phyloP scores from a whole-genome alignment of 148 eudicot species.

The Polygonum aviculare region DNA sequence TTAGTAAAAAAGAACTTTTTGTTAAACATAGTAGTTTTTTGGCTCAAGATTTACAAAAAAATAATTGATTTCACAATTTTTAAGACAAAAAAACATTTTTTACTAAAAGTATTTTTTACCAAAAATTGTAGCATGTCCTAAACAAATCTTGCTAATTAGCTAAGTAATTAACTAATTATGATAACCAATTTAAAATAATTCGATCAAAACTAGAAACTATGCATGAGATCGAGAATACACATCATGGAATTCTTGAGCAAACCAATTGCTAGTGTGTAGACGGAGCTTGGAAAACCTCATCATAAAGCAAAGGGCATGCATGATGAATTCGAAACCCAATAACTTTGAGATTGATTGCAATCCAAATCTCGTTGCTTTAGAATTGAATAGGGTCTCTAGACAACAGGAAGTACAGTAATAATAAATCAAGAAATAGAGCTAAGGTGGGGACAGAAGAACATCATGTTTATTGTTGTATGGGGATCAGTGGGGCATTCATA shows the following conservation, averaged over 20 bases:
- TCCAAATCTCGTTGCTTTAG: not conserved
- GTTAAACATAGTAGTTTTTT: no score
- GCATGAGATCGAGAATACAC: not conserved
- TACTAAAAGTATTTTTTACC: no score
- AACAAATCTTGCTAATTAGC: no score
- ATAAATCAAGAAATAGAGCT: not conserved
- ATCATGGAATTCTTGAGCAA: no score
- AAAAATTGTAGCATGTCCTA: no score
- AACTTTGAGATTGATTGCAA: not conserved
- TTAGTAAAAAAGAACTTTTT: no score
- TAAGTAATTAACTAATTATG: no score
- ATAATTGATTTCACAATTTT: no score
- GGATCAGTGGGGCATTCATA: not conserved
- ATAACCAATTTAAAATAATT: no score
- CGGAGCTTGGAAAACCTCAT: not conserved
- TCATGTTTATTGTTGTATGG: not conserved
- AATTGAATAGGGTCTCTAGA: not conserved
- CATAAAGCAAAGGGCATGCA: not conserved
- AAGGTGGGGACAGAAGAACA: constrained; percentile 7
- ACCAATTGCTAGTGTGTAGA: not conserved
- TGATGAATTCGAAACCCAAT: not conserved
- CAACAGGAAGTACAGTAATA: not conserved
- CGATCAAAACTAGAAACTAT: not conserved
- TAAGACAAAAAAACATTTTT: no score
- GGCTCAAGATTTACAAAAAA: no score